Evolutionary conservation across 1,139 yeast species (phyloP).

Genomic region (Nematodospora anomalae): DNA sequence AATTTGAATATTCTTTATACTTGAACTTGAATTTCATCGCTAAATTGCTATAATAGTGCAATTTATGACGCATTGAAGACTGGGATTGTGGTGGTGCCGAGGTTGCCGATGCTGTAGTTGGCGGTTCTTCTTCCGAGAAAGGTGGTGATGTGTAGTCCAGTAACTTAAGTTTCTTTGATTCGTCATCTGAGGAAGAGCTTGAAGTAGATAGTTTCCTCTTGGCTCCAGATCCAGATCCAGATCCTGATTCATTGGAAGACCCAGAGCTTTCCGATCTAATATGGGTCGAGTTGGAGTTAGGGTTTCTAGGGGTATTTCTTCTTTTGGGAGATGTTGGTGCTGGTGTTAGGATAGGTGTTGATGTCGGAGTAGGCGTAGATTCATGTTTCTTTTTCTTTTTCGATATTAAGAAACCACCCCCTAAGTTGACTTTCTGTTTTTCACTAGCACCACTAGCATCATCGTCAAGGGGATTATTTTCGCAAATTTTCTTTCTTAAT

Average conservation of each 20-base stretch:
- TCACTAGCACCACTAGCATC: slow-evolving; percentile 2
- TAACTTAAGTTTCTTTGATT: slow-evolving; percentile 14
- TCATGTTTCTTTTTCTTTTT: slow-evolving; percentile 9
- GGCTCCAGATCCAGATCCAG: not conserved
- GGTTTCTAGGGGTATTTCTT: slow-evolving; percentile 3
- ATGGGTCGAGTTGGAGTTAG: not conserved
- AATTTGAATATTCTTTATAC: slow-evolving; percentile 39
- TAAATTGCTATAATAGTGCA: slow-evolving; percentile 27
- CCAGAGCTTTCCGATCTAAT: not conserved
- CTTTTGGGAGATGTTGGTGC: slow-evolving; percentile 9
- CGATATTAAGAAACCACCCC: slow-evolving; percentile 20
- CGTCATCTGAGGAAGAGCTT: slow-evolving; percentile 21
- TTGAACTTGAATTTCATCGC: slow-evolving; percentile 37
- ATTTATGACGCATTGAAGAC: slow-evolving; percentile 2
- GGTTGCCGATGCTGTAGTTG: slow-evolving; percentile 1
- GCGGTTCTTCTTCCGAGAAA: slow-evolving; percentile 25
- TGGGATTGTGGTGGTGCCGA: slow-evolving; percentile 2
- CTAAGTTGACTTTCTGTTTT: slow-evolving; percentile 10
- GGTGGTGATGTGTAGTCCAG: slow-evolving; percentile 32
- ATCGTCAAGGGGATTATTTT: slow-evolving; percentile 8
- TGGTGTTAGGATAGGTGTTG: slow-evolving; percentile 1
- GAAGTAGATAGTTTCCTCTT: slow-evolving; percentile 17
- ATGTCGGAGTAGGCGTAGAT: slow-evolving; percentile 8
- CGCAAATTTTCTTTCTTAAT: slow-evolving; percentile 35
- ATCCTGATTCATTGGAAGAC: not conserved